These are phyloP conservation scores for Datisca glomerata DNA, from an alignment of 306 rosid species.

Conservation along the genomic window DNA sequence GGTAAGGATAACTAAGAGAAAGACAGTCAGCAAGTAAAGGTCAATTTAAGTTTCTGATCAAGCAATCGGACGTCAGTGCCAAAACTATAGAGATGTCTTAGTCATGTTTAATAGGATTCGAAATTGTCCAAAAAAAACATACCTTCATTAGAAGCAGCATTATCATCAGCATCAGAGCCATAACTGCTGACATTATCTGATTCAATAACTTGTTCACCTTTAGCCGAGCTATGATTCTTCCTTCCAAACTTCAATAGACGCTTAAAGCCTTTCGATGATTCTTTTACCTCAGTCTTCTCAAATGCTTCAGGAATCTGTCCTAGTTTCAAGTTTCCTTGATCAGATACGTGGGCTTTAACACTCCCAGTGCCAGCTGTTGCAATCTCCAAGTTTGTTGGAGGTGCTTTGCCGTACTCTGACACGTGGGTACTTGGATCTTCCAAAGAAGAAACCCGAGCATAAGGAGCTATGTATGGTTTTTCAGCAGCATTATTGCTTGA, in stretches of 20 bases:
- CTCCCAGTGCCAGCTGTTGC: constrained; percentile 30
- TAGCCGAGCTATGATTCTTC: constrained; percentile 62
- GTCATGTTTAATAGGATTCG: neutral
- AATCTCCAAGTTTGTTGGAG: constrained; percentile 32
- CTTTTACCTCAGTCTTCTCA: constrained; percentile 70
- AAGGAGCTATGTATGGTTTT: constrained; percentile 50
- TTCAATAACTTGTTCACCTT: constrained; percentile 40
- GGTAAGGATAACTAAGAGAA: too few relatives aligned
- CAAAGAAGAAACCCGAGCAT: constrained; percentile 71
- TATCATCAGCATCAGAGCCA: constrained; percentile 52
- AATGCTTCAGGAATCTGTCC: constrained; percentile 78
- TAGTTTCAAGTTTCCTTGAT: constrained; percentile 42
- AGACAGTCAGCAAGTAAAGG: too few relatives aligned
- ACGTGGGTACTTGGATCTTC: constrained; percentile 68
- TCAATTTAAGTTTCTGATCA: too few relatives aligned
- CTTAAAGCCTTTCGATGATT: constrained; percentile 67
- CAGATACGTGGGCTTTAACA: constrained; percentile 41
- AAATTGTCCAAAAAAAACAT: too few relatives aligned
- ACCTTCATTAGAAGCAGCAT: constrained; percentile 60
- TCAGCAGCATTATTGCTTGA: constrained; percentile 19
- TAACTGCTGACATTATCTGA: constrained; percentile 40
- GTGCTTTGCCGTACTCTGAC: constrained; percentile 53
- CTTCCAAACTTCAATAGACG: constrained; percentile 74
- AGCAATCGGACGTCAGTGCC: too few relatives aligned
- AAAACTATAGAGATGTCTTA: too few relatives aligned